A percentile compares a stretch with the other conserved stretches of the same genome.
These are phyloP conservation scores for Nematocida sp. DNA, from an alignment of 371 early-diverging fungal species.

Conservation along the genomic window DNA sequence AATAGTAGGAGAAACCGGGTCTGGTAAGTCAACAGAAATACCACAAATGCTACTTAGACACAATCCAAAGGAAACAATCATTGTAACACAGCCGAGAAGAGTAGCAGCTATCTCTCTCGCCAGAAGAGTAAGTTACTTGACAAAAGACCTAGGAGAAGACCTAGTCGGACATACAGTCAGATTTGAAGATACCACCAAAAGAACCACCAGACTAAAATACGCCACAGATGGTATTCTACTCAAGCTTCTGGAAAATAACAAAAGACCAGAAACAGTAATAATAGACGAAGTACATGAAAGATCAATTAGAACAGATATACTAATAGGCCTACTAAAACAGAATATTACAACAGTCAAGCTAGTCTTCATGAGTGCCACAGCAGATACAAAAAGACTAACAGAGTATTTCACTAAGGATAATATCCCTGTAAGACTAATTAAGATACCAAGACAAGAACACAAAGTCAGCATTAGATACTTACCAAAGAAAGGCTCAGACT, in stretches of 20 bases:
- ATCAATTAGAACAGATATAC: slow-evolving; percentile 61
- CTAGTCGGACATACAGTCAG: slow-evolving; percentile 63
- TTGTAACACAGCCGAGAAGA: slow-evolving; percentile 64
- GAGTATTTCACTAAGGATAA: slow-evolving; percentile 52
- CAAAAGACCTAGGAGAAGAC: neutral
- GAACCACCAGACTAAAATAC: slow-evolving; percentile 40
- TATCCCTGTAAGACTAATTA: slow-evolving; percentile 39
- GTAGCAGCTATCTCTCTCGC: slow-evolving; percentile 64
- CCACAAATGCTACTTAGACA: slow-evolving; percentile 53
- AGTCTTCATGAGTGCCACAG: slow-evolving; percentile 65
- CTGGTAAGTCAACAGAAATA: slow-evolving; percentile 64
- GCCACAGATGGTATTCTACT: slow-evolving; percentile 64
- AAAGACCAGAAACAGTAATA: slow-evolving; percentile 52
- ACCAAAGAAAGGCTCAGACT: slow-evolving; percentile 87
- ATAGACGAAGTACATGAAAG: slow-evolving; percentile 65
- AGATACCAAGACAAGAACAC: slow-evolving; percentile 66
- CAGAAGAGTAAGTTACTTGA: slow-evolving; percentile 28
- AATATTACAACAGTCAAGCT: slow-evolving; percentile 40
- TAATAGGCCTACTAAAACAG: slow-evolving; percentile 43
- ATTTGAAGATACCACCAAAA: slow-evolving; percentile 47
- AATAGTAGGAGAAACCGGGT: slow-evolving; percentile 65
- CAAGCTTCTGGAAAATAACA: slow-evolving; percentile 30
- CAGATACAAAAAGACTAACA: slow-evolving; percentile 53
- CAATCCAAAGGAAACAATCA: slow-evolving; percentile 31
- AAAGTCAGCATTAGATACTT: slow-evolving; percentile 88